A percentile compares a stretch with the other conserved stretches of the same genome.
Evolutionary conservation across 2,329 filamentous ascomycete species (phyloP).

Genomic region (Nemania serpens): DNA sequence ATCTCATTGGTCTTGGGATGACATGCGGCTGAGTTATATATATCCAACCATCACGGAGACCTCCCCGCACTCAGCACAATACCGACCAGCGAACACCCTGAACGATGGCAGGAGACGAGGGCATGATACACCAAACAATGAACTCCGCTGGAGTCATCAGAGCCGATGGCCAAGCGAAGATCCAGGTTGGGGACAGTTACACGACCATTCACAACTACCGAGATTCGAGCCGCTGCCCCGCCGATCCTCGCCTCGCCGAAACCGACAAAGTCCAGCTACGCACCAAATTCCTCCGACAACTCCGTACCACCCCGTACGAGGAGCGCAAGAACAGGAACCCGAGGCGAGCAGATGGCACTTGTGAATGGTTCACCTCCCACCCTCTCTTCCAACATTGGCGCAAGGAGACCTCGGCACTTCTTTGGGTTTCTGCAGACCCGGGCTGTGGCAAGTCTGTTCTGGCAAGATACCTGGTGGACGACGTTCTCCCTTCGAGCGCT

Average conservation of each 20-base stretch:
- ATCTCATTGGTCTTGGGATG: neutral
- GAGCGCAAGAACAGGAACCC: slow-evolving; percentile 30
- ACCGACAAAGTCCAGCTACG: slow-evolving; percentile 2
- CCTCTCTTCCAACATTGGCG: slow-evolving; percentile 19
- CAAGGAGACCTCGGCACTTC: slow-evolving; percentile 18
- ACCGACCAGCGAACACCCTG: neutral
- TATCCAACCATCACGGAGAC: neutral
- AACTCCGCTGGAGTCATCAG: slow-evolving; percentile 9
- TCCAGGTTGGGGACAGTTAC: slow-evolving; percentile 8
- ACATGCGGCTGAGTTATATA: neutral
- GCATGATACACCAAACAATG: neutral
- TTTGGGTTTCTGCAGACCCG: slow-evolving; percentile 40
- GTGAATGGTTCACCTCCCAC: slow-evolving; percentile 29
- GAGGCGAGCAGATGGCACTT: slow-evolving; percentile 21
- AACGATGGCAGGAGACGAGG: neutral
- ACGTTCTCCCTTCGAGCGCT: slow-evolving; percentile 28
- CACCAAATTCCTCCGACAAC: slow-evolving; percentile 4
- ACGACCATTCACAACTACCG: slow-evolving; percentile 5
- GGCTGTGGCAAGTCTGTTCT: slow-evolving; percentile 53
- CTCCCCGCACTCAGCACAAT: neutral
- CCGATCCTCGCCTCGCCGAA: slow-evolving; percentile 2
- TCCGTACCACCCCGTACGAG: slow-evolving; percentile 18
- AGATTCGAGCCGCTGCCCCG: slow-evolving; percentile 3
- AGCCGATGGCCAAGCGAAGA: slow-evolving; percentile 6
- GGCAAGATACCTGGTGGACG: slow-evolving; percentile 44